Base-by-base conservation (phyloP, 2,329 filamentous ascomycete species). In the Microsporum audouinii region DNA sequence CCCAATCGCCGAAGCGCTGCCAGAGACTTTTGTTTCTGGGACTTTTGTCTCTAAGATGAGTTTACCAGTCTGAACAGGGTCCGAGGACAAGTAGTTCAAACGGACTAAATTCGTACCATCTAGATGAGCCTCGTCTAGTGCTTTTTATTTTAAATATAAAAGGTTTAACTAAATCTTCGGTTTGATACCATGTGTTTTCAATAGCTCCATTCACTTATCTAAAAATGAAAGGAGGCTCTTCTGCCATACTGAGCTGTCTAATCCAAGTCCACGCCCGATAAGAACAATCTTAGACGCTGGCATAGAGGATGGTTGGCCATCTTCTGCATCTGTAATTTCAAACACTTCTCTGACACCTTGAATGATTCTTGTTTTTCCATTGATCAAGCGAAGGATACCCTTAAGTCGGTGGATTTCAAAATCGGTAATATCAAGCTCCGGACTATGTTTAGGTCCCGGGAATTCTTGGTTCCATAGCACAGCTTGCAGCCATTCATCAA, bases 311-410 rank as follows among this genome's bases (percentile, higher is more conserved):
- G 65, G 61, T n/a, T 66, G 61, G 5, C 64, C 59, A 1, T 62
- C 64, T n/a, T 71, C 67, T 12, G 69, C 66, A 66, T 96, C 90
- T 29, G 89, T 83, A 29, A 97, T 88, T 69, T 99, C 94, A 72
- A 97, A 99, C 14, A 97, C 82, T 68, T 96, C 92, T 59, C 92
- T 79, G 0, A 99, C 94, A 1, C 91, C 94, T 72, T 99, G 94
- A 5, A 97, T 80, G 65, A 97, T 84, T 71, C 89, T 77, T 0
- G 78, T 77, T 0, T 89, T 89, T 41, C 75, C 71, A 60, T 86
- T 79, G 0, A 76, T 69, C 17, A 92, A 77, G 0, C 82, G 77
- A 5, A 97, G 73, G 2, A 89, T 84, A 0, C 91, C 92, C 72
- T 99, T 99, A 39, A 90, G 78, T 10, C 94, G 84, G 70, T 99